Percentiles rank a stretch among this genome's conserved stretches.
Conservation (phyloP, 2,329 filamentous ascomycete species). For the Talaromyces sp. region DNA sequence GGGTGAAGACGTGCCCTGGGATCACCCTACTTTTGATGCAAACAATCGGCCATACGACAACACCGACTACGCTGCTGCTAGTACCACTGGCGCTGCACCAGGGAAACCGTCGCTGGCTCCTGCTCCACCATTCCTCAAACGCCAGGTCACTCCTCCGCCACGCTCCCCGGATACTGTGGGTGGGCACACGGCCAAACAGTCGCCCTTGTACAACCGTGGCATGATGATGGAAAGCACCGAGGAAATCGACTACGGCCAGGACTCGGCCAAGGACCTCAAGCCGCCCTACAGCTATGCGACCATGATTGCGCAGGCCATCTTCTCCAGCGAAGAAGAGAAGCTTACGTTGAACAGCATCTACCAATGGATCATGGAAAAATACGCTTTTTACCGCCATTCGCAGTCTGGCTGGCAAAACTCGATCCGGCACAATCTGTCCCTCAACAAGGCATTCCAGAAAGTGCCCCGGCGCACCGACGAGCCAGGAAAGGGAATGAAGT, state of each 20-base stretch:
- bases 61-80: neutral
- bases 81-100: constrained; percentile 10
- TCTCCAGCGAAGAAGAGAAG: constrained; percentile 80
- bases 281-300: constrained; percentile 95
- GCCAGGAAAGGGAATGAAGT: constrained; percentile 98
- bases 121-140: constrained; percentile 37
- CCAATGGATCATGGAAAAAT: constrained; percentile 82
- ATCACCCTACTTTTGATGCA: constrained; percentile 25
- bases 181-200: constrained; percentile 41
- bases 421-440: constrained; percentile 90
- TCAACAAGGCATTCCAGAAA: constrained; percentile 94
- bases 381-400: constrained; percentile 85
- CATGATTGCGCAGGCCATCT: constrained; percentile 93
- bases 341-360: constrained; percentile 91
- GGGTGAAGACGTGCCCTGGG: constrained; percentile 37
- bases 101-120: constrained; percentile 36
- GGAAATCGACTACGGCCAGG: constrained; percentile 60
- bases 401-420: constrained; percentile 97
- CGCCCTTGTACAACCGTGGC: constrained; percentile 45
- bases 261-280: constrained; percentile 85
- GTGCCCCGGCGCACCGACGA: constrained; percentile 89
- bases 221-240: constrained; percentile 53
- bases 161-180: constrained; percentile 37
- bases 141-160: constrained; percentile 38
- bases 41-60: constrained; percentile 9